A percentile compares a stretch with the other conserved stretches of the same genome.
Conservation (phyloP, 78 protist species). For the Dictyostelium purpureum region DNA sequence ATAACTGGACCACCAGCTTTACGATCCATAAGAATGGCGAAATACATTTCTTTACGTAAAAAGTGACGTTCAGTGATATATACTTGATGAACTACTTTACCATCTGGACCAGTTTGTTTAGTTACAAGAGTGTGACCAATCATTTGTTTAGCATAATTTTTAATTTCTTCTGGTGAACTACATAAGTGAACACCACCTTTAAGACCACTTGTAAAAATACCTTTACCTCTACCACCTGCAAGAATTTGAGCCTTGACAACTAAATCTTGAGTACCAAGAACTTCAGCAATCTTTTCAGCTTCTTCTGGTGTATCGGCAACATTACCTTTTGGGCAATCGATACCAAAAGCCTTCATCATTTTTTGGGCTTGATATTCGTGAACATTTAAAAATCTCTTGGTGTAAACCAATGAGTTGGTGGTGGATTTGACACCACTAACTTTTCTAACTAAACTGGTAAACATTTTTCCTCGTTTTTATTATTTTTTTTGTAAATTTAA, state of each 20-base stretch:
- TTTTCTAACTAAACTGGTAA: neutral
- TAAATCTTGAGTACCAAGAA: conserved; percentile 63
- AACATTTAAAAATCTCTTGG: conserved; percentile 57
- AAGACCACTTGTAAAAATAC: conserved; percentile 92
- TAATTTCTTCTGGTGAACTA: conserved; percentile 26
- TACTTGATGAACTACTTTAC: conserved; percentile 77
- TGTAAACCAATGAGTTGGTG: conserved; percentile 25
- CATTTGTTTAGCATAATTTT: conserved; percentile 89
- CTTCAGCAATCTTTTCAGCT: conserved; percentile 69
- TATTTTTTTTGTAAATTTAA: too few species aligned
- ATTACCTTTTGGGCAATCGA: conserved; percentile 72
- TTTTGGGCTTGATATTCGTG: conserved; percentile 83
- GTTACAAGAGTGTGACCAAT: conserved; percentile 94
- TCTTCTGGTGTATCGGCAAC: conserved; percentile 83
- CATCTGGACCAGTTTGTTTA: conserved; percentile 93
- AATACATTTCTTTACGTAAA: conserved; percentile 90
- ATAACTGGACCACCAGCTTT: conserved; percentile 80
- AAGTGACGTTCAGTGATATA: conserved; percentile 81
- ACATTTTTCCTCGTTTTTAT: neutral
- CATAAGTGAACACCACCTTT: conserved; percentile 95
- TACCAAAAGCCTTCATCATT: conserved; percentile 66
- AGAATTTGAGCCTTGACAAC: conserved; percentile 96
- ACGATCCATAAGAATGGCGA: conserved; percentile 98
- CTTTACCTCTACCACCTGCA: conserved; percentile 99
- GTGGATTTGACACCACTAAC: neutral